Evolutionary conservation across 352 stramenopile species (phyloP).

Genomic region (Globisporangium ultimum): DNA sequence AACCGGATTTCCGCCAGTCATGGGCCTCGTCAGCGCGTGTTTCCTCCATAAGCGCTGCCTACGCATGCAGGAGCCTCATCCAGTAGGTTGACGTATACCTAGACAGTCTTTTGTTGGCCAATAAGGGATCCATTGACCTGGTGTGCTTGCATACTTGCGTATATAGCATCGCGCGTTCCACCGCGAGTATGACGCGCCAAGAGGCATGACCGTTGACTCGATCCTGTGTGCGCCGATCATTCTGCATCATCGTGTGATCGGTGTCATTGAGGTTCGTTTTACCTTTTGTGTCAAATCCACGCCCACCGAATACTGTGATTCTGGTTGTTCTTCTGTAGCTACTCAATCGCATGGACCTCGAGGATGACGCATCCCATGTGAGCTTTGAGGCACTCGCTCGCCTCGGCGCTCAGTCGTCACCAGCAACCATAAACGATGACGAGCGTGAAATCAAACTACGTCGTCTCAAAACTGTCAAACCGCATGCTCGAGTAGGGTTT

Average conservation of each 20-base stretch:
- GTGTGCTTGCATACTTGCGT: background rate
- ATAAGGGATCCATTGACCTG: too few species aligned
- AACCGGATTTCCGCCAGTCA: slow-evolving; percentile 39
- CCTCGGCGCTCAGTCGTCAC: background rate
- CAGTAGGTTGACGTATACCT: slow-evolving; percentile 15
- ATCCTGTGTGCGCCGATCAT: slow-evolving; percentile 55
- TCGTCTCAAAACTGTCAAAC: slow-evolving; percentile 26
- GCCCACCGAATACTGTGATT: background rate
- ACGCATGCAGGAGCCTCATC: slow-evolving; percentile 53
- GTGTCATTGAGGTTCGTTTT: slow-evolving; percentile 40
- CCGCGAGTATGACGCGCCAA: slow-evolving; percentile 57
- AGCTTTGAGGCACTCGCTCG: too few species aligned
- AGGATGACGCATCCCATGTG: background rate
- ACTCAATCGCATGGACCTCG: slow-evolving; percentile 45
- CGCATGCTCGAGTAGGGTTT: slow-evolving; percentile 33
- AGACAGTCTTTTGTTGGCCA: too few species aligned
- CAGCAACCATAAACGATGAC: slow-evolving; percentile 17
- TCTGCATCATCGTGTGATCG: slow-evolving; percentile 49
- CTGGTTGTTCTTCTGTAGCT: slow-evolving; percentile 20
- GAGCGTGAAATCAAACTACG: slow-evolving; percentile 36
- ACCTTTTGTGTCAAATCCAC: background rate
- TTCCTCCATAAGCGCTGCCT: slow-evolving; percentile 56
- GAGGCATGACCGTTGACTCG: slow-evolving; percentile 44
- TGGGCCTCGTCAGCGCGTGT: slow-evolving; percentile 53
- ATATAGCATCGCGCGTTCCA: slow-evolving; percentile 50